Base-by-base conservation (phyloP, 1,284 basidiomycete species). In the Ustilago loliicola region DNA sequence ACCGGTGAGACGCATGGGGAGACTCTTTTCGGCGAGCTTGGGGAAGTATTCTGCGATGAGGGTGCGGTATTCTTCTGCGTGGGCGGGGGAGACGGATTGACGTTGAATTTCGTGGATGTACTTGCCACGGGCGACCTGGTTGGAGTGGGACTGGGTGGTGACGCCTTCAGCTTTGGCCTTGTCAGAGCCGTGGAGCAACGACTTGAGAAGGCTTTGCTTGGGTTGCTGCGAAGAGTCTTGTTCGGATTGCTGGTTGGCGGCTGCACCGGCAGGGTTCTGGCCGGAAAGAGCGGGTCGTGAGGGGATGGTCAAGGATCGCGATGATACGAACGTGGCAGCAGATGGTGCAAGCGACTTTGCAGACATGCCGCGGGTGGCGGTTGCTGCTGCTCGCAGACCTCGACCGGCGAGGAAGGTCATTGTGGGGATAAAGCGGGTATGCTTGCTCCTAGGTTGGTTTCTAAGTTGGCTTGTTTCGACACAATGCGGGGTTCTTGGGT, bases 41-140 rank as follows among this genome's bases (percentile, higher is more conserved):
- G 82, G 83, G 50, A 79, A 77, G 64, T 74, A 75, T 15, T 80
- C 73, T 25, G 67, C 63, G 50, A 77, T 74, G 19, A 84, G 66
- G 5, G 71, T 45, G 30, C 74, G 71, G 72, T 84, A 85, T 36
- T 75, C 80, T n/a, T 70, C 77, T 11, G 66, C 70, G 17, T 77
- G 61, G 17, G 77, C 82, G 7, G 84, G 80, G 32, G 64, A 66
- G 29, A 85, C 83, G 50, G 70, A 69, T 57, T 82, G 81, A 29
- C 82, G 77, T 54, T 80, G 78, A 36, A 85, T 84, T 63, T 85
- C 84, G 71, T 84, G 83, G 23, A 85, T 79, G 66, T 80, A 82
- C 52, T 82, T 83, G 38, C 81, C 81, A 21, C 82, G 66, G 1
- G 75, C 81, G 17, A 84, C 82, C 9, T 72, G 69, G 34, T 34